phyloP scores from a whole-genome alignment of 2,329 filamentous ascomycete species.

The Pestalotiopsis sp. region DNA sequence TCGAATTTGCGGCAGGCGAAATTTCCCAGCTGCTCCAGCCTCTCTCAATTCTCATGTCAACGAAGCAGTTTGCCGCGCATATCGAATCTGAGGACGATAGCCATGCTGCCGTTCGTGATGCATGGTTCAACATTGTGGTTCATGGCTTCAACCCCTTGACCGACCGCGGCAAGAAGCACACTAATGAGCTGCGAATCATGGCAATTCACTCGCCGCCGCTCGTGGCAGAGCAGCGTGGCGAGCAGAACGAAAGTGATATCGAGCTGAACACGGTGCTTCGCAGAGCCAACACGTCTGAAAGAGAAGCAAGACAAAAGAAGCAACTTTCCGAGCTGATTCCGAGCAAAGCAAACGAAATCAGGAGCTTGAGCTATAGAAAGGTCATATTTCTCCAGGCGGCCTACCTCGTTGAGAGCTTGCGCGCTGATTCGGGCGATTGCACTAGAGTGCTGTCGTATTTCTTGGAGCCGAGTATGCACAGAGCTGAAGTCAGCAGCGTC shows the following conservation, averaged over 20 bases:
- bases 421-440: constrained; percentile 85
- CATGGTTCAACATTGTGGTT: constrained; percentile 97
- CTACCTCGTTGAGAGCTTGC: constrained; percentile 83
- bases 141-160: constrained; percentile 84
- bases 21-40: constrained; percentile 87
- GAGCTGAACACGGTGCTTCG: constrained; percentile 93
- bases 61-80: constrained; percentile 53
- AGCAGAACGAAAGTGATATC: constrained; percentile 92
- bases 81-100: constrained; percentile 63
- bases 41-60: constrained; percentile 79
- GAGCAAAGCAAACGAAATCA: constrained; percentile 75
- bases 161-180: constrained; percentile 69
- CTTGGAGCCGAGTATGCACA: constrained; percentile 81
- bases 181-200: constrained; percentile 77
- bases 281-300: constrained; percentile 78
- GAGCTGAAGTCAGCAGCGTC: constrained; percentile 60
- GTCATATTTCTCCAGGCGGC: constrained; percentile 90
- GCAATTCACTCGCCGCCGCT: constrained; percentile 85
- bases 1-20: constrained; percentile 80
- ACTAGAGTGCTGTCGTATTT: constrained; percentile 91
- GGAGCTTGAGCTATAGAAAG: constrained; percentile 81
- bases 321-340: constrained; percentile 74
- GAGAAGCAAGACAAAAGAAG: constrained; percentile 79
- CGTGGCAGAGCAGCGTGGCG: constrained; percentile 83
- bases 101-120: constrained; percentile 76